A percentile compares a stretch with the other conserved stretches of the same genome.
phyloP scores from a whole-genome alignment of 2,329 filamentous ascomycete genomes.

The Xylariomycetidae sp. region DNA sequence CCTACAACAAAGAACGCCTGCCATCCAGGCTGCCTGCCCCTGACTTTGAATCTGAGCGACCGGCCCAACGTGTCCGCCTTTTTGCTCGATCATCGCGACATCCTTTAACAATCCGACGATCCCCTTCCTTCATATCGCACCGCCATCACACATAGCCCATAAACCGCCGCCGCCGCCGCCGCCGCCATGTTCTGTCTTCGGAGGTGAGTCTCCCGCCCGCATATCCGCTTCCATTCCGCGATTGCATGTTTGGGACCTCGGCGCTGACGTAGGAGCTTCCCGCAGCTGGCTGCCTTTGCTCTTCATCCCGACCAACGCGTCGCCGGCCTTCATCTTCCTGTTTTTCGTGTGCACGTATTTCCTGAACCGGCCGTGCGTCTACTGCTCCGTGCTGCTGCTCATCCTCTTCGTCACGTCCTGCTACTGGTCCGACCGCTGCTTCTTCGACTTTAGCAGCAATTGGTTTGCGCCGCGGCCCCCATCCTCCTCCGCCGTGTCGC shows the following conservation, averaged over 20 bases:
- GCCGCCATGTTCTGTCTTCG: conserved; percentile 54
- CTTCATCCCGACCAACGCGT: conserved; percentile 82
- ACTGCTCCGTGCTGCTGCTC: conserved; percentile 92
- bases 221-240: too few relatives aligned
- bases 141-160: too few relatives aligned
- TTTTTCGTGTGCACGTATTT: conserved; percentile 93
- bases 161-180: too few relatives aligned
- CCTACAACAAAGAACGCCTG: too few relatives aligned
- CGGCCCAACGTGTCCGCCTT: too few relatives aligned
- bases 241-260: too few relatives aligned
- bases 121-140: neutral
- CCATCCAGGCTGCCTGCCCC: too few relatives aligned
- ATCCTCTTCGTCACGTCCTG: conserved; percentile 91
- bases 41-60: too few relatives aligned
- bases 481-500: conserved; percentile 55
- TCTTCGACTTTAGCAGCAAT: conserved; percentile 87
- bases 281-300: conserved; percentile 77
- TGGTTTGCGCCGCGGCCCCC: conserved; percentile 81
- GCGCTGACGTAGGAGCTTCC: conserved; percentile 6
- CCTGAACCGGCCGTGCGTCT: conserved; percentile 92
- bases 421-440: conserved; percentile 83
- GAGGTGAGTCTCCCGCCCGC: conserved; percentile 36
- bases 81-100: too few relatives aligned
- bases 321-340: conserved; percentile 77
- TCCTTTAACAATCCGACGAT: too few relatives aligned